These are phyloP conservation scores for Pestalotiopsis fici DNA, from an alignment of 2,329 filamentous ascomycete genomes.

Conservation along the genomic window DNA sequence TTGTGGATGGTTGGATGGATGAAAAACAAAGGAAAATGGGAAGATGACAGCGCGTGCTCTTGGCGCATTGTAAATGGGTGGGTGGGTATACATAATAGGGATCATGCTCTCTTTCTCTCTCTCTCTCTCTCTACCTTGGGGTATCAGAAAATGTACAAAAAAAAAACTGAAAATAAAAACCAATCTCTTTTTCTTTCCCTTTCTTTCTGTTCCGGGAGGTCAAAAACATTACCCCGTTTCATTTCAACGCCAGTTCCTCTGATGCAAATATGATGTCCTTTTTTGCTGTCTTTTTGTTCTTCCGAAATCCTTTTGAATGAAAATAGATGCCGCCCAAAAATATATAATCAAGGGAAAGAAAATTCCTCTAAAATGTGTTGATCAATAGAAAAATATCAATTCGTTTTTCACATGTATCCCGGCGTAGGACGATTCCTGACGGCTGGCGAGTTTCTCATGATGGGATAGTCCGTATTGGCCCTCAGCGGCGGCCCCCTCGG, in stretches of 20 bases:
- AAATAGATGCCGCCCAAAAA: too few species aligned
- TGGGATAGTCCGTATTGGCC: background rate
- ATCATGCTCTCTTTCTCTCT: background rate
- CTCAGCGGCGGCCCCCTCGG: background rate
- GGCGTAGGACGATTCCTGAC: background rate
- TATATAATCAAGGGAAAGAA: too few species aligned
- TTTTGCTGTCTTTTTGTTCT: background rate
- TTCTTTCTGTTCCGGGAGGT: background rate
- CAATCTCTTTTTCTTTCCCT: background rate
- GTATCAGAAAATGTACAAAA: background rate
- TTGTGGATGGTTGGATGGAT: too few species aligned
- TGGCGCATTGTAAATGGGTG: background rate
- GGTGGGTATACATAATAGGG: background rate
- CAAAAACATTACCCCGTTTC: too few species aligned
- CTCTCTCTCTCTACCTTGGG: background rate
- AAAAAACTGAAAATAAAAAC: background rate
- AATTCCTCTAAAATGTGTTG: too few species aligned
- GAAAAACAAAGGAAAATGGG: too few species aligned
- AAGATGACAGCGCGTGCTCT: too few species aligned
- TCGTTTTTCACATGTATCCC: slow-evolving; percentile 6
- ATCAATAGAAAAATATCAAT: too few species aligned
- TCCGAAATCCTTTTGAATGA: background rate
- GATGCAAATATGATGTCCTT: background rate
- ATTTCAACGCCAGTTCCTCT: background rate
- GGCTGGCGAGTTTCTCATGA: slow-evolving; percentile 3